phyloP scores from a whole-genome alignment of 2,329 filamentous ascomycete genomes.

The Hypocreales sp. region DNA sequence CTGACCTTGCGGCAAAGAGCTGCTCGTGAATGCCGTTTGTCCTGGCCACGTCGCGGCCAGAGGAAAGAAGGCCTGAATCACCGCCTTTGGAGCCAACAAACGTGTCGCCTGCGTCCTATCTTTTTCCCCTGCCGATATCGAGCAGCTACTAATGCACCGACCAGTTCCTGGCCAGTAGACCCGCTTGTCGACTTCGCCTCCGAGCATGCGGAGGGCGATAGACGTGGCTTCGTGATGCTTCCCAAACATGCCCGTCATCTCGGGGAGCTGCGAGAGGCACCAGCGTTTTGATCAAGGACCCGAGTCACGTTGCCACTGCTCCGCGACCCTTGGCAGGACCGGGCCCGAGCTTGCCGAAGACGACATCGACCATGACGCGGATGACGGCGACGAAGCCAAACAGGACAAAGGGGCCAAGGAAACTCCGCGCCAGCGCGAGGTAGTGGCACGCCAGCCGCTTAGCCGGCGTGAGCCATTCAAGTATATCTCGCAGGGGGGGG shows the following conservation, averaged over 20 bases:
- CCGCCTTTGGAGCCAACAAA: slow-evolving; percentile 37
- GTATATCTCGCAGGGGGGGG: slow-evolving; percentile 22
- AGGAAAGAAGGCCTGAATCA: slow-evolving; percentile 27
- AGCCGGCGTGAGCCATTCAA: slow-evolving; percentile 32
- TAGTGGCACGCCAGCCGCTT: slow-evolving; percentile 34
- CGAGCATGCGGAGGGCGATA: slow-evolving; percentile 30
- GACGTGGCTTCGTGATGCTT: slow-evolving; percentile 40
- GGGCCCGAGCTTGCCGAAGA: slow-evolving; percentile 21
- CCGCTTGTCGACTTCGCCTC: slow-evolving; percentile 33
- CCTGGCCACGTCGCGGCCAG: too few relatives aligned
- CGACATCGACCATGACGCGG: slow-evolving; percentile 21
- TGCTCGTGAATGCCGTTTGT: too few relatives aligned
- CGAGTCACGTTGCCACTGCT: slow-evolving; percentile 26
- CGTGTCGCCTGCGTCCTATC: slow-evolving; percentile 27
- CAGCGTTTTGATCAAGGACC: slow-evolving; percentile 25
- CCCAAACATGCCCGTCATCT: slow-evolving; percentile 34
- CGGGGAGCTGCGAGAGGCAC: slow-evolving; percentile 27
- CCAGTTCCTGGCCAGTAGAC: slow-evolving; percentile 44
- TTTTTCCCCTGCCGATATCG: slow-evolving; percentile 31
- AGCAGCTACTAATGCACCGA: slow-evolving; percentile 37
- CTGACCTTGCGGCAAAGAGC: too few relatives aligned
- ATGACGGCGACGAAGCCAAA: slow-evolving; percentile 25
- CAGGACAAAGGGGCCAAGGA: slow-evolving; percentile 26
- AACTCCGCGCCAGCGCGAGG: slow-evolving; percentile 25
- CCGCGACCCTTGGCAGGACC: slow-evolving; percentile 14